These are phyloP conservation scores for Aspergillus avenaceus DNA, from an alignment of 495 filamentous ascomycete species.

Conservation along the genomic window DNA sequence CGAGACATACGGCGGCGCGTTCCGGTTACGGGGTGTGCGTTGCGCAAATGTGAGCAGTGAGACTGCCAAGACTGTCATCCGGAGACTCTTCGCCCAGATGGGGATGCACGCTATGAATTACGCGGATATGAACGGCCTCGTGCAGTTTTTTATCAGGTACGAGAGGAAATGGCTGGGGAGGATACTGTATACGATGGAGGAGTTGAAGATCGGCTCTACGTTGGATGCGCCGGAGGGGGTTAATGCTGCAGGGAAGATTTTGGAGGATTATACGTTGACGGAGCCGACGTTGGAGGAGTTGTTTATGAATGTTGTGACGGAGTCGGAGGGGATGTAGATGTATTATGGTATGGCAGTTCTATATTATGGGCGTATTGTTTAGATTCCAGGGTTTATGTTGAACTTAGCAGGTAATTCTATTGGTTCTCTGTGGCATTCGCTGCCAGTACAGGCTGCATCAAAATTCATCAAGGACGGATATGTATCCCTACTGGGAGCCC, in stretches of 20 bases:
- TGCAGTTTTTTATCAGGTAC: not conserved
- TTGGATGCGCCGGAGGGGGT: not conserved
- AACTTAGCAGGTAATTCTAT: no score
- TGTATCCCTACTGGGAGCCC: not conserved
- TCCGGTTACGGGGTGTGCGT: not conserved
- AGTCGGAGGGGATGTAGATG: not conserved
- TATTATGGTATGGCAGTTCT: no score
- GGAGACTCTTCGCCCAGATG: not conserved
- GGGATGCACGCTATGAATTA: not conserved
- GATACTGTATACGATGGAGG: not conserved
- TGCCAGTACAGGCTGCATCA: no score
- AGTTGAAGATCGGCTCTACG: not conserved
- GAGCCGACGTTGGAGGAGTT: constrained; percentile 3
- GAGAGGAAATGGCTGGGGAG: not conserved
- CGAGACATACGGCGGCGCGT: not conserved
- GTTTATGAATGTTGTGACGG: constrained; percentile 6
- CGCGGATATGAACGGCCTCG: not conserved
- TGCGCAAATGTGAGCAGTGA: not conserved
- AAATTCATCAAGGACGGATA: no score
- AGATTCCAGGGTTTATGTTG: no score
- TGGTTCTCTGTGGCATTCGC: no score
- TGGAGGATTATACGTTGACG: constrained; percentile 7
- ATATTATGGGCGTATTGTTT: no score
- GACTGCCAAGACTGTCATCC: not conserved
- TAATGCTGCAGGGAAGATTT: not conserved